Evolutionary conservation across 2,329 filamentous ascomycete genomes (phyloP).

Genomic region (Xylariaceae sp.): DNA sequence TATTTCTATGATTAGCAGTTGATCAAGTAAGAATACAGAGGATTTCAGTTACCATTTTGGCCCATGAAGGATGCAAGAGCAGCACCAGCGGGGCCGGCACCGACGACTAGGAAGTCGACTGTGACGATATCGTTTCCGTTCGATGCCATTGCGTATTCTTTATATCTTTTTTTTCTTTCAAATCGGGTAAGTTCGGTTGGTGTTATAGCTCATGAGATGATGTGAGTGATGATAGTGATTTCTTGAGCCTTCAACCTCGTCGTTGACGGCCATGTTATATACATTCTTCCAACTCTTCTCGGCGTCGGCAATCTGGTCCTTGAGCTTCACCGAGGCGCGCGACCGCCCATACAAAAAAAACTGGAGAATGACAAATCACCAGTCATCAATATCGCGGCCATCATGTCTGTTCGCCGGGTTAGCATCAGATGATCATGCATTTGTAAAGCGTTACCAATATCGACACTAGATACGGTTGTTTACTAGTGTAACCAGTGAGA

Average conservation of each 20-base stretch:
- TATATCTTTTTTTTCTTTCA: background rate
- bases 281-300: background rate
- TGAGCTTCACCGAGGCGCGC: too few species aligned
- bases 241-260: background rate
- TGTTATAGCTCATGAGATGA: background rate
- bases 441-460: too few species aligned
- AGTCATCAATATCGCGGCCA: background rate
- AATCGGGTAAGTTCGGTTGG: background rate
- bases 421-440: too few species aligned
- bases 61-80: constrained; percentile 22
- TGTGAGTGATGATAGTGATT: background rate
- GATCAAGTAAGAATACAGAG: background rate
- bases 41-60: constrained; percentile 18
- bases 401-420: too few species aligned
- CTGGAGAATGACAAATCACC: background rate
- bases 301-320: constrained; percentile 2
- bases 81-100: constrained; percentile 22
- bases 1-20: background rate
- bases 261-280: background rate
- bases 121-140: background rate
- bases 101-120: constrained; percentile 42
- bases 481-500: too few species aligned
- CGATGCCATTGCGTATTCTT: constrained; percentile 9
- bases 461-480: too few species aligned
- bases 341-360: background rate